Evolutionary conservation across 805 yeast genomes (phyloP), one percentile per base, ranked within the genome.

Genomic region (Spathaspora arborariae): DNA sequence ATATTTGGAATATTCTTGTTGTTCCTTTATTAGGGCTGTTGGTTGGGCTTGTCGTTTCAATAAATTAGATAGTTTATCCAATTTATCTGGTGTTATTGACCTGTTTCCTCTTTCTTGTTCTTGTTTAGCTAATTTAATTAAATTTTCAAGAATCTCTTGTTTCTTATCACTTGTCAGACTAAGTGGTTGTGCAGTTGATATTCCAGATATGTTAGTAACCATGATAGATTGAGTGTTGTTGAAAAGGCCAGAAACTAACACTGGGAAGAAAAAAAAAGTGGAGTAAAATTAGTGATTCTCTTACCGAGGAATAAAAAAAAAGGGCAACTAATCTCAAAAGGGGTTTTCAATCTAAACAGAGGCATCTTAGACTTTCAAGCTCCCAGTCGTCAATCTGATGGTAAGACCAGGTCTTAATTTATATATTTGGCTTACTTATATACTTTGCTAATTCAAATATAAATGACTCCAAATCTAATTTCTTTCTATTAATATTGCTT

Each of bases 91-190:
- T 4, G 75, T 67, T 9, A 71, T 61, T 15, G 72, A 57, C 19
- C 49, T 58, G 49, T 71, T 71, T 9, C 76, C 76, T 40, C 51
- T 62, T 42, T 57, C 53, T 45, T 67, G 68, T 53, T 71, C 76
- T 50, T 59, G 61, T 45, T 65, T 64, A 13, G 72, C 72, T 41
- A 71, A 46, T 44, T 53, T 53, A 20, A 67, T 49, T 20, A 67
- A 51, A 41, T 58, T 55, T 30, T 65, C 56, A 18, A 66, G 56
- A 16, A 65, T 56, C 40, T 62, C 65, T 44, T 62, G 60, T 44
- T 56, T 40, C 22, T 24, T 39, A 10, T 39, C 38, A 35, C 11
- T 37, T 3, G 40, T 20, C 11, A 9, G 27, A 30, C 18, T 13
- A 6, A 30, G 15, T 5, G 39, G 39, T 13, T 19, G 20, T 3